A percentile compares a stretch with the other conserved stretches of the same genome.
Evolutionary conservation across 768 basidiomycete genomes (phyloP).

Genomic region (Pleurotus platypus): DNA sequence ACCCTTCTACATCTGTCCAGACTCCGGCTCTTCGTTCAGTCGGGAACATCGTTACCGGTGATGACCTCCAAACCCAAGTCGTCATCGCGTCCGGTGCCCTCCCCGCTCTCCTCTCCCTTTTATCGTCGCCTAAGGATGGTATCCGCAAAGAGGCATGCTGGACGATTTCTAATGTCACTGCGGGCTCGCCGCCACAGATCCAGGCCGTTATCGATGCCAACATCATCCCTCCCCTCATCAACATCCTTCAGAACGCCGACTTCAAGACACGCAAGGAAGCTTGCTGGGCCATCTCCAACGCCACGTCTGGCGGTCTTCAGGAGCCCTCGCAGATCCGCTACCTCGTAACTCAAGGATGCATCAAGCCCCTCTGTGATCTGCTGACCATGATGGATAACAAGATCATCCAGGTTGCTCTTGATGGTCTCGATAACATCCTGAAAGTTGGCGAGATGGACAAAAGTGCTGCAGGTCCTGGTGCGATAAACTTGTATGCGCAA

Average conservation of each 20-base stretch:
- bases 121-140: slow-evolving; percentile 97
- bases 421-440: slow-evolving; percentile 96
- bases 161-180: slow-evolving; percentile 99
- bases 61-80: slow-evolving; percentile 98
- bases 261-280: slow-evolving; percentile 99
- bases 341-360: slow-evolving; percentile 95
- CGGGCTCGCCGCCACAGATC: slow-evolving; percentile 95
- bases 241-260: slow-evolving; percentile 95
- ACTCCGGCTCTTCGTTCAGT: slow-evolving; percentile 98
- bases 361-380: slow-evolving; percentile 96
- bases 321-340: slow-evolving; percentile 97
- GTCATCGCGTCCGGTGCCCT: slow-evolving; percentile 98
- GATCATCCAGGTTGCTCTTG: slow-evolving; percentile 97
- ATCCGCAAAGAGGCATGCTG: slow-evolving; percentile 99
- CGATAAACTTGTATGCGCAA: slow-evolving; percentile 87
- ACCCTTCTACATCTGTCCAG: slow-evolving; percentile 91
- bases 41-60: slow-evolving; percentile 98
- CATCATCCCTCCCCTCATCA: slow-evolving; percentile 96
- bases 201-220: slow-evolving; percentile 97
- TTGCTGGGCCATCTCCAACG: slow-evolving; percentile 99
- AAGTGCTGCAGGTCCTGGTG: slow-evolving; percentile 74
- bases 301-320: slow-evolving; percentile 95
- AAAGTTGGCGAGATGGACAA: slow-evolving; percentile 98
- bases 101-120: slow-evolving; percentile 85
- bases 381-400: slow-evolving; percentile 99